These are phyloP conservation scores for Arachis stenosperma DNA, from an alignment of 306 rosid genomes.

Conservation along the genomic window DNA sequence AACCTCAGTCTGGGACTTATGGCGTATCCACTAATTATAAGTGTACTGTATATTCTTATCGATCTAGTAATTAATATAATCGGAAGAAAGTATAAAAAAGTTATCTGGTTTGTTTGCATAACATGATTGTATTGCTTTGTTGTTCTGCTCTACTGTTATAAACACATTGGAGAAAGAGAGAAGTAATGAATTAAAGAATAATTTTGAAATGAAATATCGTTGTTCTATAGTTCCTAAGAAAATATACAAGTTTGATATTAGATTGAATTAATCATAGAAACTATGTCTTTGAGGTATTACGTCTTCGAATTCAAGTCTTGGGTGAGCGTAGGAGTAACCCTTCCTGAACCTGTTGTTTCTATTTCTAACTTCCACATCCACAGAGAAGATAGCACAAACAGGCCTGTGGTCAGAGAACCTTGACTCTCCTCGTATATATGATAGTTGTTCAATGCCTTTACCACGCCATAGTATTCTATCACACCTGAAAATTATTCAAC, in stretches of 20 bases:
- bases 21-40: background rate
- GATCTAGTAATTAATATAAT: too few species aligned
- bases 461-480: slow-evolving; percentile 92
- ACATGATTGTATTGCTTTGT: slow-evolving; percentile 8
- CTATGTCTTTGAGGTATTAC: slow-evolving; percentile 82
- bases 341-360: slow-evolving; percentile 68
- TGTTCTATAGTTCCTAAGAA: slow-evolving; percentile 42
- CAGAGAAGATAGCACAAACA: slow-evolving; percentile 72
- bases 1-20: slow-evolving; percentile 63
- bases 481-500: slow-evolving; percentile 56
- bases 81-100: too few species aligned
- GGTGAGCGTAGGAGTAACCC: slow-evolving; percentile 66
- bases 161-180: slow-evolving; percentile 22
- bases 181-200: slow-evolving; percentile 24
- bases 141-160: background rate
- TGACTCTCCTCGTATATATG: slow-evolving; percentile 79
- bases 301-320: slow-evolving; percentile 62
- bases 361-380: slow-evolving; percentile 63
- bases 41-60: background rate
- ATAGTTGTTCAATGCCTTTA: slow-evolving; percentile 63
- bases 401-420: slow-evolving; percentile 92
- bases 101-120: background rate
- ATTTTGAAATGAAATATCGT: background rate
- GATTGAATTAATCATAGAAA: slow-evolving; percentile 57
- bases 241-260: slow-evolving; percentile 46